Evolutionary conservation across 495 filamentous ascomycete genomes (phyloP), one percentile per base, ranked within the genome.

Genomic region (Lophiostoma macrostomum): DNA sequence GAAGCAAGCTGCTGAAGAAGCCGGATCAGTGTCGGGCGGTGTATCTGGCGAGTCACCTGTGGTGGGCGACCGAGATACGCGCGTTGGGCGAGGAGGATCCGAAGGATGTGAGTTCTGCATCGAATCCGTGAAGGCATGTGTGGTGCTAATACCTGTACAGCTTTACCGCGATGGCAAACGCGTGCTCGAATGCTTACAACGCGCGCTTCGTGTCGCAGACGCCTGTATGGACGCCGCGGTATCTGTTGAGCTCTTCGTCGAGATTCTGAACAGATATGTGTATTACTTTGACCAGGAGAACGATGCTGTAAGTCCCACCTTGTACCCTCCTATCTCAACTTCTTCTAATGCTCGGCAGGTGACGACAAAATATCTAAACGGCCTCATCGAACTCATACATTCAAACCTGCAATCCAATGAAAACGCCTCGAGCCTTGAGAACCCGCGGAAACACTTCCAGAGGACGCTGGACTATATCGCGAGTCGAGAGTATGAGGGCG

Each of bases 251-350:
- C 76, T 98, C 32, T 98, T 98, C 64, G 93, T 98, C 40, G 93
- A 98, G 72, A 97, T 98, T 54, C 74, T 98, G 53, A 96, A 97
- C 65, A 81, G 93, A 67, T 98, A 97, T 71, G 93, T 97, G 43
- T 98, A 98, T 69, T 97, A 96, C 71, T 98, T 96, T 71, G 93
- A 98, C 70, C 90, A 97, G 64, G 90, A 95, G 71, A 98, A 98
- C 70, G 93, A 98, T 72, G 91, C 89, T 37, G 91, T 89, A 73
- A 71, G 84, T 69, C 32, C 11, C 19, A 32, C 6, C n/a, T 28
- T n/a, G 27, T 12, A 19, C 7, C 7, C 10, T 48, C 18, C n/a
- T 31, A 16, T 37, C 5, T 12, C 14, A 20, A 12, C 16, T 11
- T 6, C 11, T 25, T 10, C 31, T 61, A 34, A 58, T 14, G 10